These are phyloP conservation scores for Isabelozyma pseudorhagii DNA, from an alignment of 805 yeast genomes.

Conservation along the genomic window DNA sequence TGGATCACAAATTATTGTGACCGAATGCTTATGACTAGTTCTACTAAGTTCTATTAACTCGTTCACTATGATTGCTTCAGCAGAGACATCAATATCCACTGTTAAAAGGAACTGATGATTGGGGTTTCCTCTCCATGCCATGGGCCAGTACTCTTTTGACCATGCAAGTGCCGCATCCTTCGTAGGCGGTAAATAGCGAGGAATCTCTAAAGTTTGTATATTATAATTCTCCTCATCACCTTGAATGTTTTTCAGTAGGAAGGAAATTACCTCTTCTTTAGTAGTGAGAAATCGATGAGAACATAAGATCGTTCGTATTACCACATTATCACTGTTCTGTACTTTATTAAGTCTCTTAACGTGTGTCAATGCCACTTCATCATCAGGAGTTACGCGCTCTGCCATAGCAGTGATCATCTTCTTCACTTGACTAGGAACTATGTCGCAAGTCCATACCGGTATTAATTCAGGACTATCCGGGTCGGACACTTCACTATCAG, in stretches of 20 bases:
- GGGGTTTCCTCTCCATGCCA: conserved; percentile 93
- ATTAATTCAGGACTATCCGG: conserved; percentile 23
- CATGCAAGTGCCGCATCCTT: conserved; percentile 65
- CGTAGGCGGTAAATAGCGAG: conserved; percentile 63
- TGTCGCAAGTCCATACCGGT: conserved; percentile 48
- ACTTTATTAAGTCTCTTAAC: conserved; percentile 54
- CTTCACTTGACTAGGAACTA: conserved; percentile 35
- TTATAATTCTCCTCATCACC: not conserved
- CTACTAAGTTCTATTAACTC: conserved; percentile 7
- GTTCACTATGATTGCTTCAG: conserved; percentile 29
- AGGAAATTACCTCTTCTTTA: conserved; percentile 16
- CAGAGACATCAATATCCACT: conserved; percentile 45
- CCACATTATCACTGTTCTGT: not conserved
- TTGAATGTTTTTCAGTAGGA: conserved; percentile 14
- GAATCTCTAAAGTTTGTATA: conserved; percentile 38
- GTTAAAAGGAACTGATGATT: conserved; percentile 65
- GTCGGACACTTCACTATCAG: conserved; percentile 11
- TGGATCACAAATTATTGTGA: conserved; percentile 36
- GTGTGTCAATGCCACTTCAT: conserved; percentile 30
- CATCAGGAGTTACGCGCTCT: conserved; percentile 23
- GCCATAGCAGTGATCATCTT: conserved; percentile 21
- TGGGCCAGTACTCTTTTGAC: conserved; percentile 78
- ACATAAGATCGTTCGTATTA: conserved; percentile 46
- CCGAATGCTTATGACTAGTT: not conserved
- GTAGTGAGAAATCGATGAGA: conserved; percentile 30